Evolutionary conservation across 106 monocot species (phyloP).

Genomic region (Acorus gramineus): DNA sequence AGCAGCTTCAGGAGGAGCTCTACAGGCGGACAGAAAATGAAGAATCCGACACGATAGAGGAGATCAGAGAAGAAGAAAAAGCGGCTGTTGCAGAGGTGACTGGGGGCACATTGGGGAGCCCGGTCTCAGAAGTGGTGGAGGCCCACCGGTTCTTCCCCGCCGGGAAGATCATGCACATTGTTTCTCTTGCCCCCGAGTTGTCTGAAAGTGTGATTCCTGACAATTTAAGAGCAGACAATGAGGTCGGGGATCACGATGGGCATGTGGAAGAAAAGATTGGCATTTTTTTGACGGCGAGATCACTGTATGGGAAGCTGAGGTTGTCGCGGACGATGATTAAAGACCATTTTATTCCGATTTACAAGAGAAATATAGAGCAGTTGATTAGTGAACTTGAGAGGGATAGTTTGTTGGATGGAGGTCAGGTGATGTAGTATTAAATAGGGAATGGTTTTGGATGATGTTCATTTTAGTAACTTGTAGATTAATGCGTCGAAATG

Average conservation of each 20-base stretch:
- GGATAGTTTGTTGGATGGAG: conserved; percentile 8
- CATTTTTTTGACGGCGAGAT: conserved; percentile 70
- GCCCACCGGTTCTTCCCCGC: conserved; percentile 73
- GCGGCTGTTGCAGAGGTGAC: conserved; percentile 36
- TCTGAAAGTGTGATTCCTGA: no score
- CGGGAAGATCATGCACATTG: conserved; percentile 87
- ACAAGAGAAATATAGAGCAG: conserved; percentile 73
- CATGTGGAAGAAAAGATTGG: conserved; percentile 25
- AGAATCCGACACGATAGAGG: conserved; percentile 30
- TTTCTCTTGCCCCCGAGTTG: conserved; percentile 17
- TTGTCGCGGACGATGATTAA: conserved; percentile 82
- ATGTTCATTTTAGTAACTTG: no score
- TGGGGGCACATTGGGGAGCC: conserved; percentile 24
- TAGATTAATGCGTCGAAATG: no score
- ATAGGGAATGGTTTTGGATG: no score
- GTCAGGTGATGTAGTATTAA: no score
- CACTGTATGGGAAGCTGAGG: conserved; percentile 82
- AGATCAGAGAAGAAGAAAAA: conserved; percentile 62
- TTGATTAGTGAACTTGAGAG: conserved; percentile 53
- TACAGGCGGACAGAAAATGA: conserved; percentile 30
- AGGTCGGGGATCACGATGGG: conserved; percentile 1
- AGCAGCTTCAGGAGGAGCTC: conserved; percentile 85
- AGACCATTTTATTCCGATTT: conserved; percentile 92
- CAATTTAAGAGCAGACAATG: conserved; percentile 5
- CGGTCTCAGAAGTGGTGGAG: conserved; percentile 30